Base-by-base conservation (phyloP, 305 asterid genomes). In the Fraxinus nigra region DNA sequence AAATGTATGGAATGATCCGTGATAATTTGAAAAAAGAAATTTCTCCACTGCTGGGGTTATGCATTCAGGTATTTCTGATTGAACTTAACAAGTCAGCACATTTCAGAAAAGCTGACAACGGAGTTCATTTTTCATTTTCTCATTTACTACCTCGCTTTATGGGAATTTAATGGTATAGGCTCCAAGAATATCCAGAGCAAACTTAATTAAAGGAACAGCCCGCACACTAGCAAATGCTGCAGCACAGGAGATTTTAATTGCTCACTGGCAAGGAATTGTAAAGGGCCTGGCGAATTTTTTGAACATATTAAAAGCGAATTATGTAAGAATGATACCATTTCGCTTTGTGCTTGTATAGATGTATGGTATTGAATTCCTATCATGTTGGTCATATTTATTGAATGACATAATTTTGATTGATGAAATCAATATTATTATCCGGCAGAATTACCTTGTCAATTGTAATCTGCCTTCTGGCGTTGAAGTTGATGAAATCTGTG, bases 231-330 rank as follows among this genome's bases (percentile, higher is more conserved):
- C 97, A 80, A 94, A 90, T 88, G 93, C 99, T 70, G 95, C 97
- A 76, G 97, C 97, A 78, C 99, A 96, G 87, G 98, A 96, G 81
- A 91, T 92, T 85, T 87, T 96, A 87, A 90, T 92, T 84, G 94
- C 97, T 69, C 99, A 96, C 84, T 96, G 99, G 99, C 99, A 94
- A 89, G 98, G 98, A 87, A 94, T 96, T 46, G 98, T 92, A 30
- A 90, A 87, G 84, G 91, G 94, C 88, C 93, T 96, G 2, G 91
- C 84, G 56, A 91, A 87, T 85, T 94, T 94, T 79, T 83, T 96
- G 85, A 90, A 90, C 83, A 83, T 89, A 30, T 85, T 94, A 87
- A 96, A 96, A 86, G 89, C 89, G 51, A 96, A 96, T 84, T 91
- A 96, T 22, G 98, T 96, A 79, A 88, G 97, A 70, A 81, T 79